Evolutionary conservation across 2,329 filamentous ascomycete species (phyloP).

Genomic region (Phymatotrichopsis omnivora): DNA sequence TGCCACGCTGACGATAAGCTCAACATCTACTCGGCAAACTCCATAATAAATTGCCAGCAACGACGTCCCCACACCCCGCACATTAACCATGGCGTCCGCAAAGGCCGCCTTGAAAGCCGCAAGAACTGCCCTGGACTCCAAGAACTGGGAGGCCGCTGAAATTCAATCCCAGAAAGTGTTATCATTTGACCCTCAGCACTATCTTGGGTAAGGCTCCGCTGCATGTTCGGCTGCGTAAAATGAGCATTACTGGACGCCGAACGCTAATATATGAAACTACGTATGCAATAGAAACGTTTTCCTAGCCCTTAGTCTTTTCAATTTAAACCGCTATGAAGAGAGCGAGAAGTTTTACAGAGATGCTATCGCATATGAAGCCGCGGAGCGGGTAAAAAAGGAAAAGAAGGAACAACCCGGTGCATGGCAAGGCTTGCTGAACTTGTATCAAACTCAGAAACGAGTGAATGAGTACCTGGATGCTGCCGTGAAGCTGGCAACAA

Average conservation of each 20-base stretch:
- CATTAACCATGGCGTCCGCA: slow-evolving; percentile 12
- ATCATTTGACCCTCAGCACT: slow-evolving; percentile 26
- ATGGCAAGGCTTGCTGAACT: slow-evolving; percentile 78
- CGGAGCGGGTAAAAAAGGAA: slow-evolving; percentile 42
- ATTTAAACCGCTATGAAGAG: slow-evolving; percentile 57
- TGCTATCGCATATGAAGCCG: slow-evolving; percentile 40
- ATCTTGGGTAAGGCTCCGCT: slow-evolving; percentile 16
- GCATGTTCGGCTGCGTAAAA: neutral
- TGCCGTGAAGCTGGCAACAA: slow-evolving; percentile 60
- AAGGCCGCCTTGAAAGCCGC: slow-evolving; percentile 29
- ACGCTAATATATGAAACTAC: slow-evolving; percentile 1
- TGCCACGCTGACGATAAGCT: neutral
- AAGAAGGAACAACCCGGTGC: slow-evolving; percentile 67
- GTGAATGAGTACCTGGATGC: slow-evolving; percentile 65
- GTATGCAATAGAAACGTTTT: slow-evolving; percentile 57
- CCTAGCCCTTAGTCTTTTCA: slow-evolving; percentile 73
- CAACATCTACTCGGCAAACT: neutral
- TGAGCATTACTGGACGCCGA: too few species aligned
- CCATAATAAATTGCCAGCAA: neutral
- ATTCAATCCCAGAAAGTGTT: slow-evolving; percentile 23
- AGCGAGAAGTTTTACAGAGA: slow-evolving; percentile 66
- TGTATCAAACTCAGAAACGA: slow-evolving; percentile 72
- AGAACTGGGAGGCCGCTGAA: slow-evolving; percentile 26
- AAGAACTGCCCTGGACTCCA: slow-evolving; percentile 23
- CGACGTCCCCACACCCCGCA: neutral